Evolutionary conservation across 805 yeast species (phyloP), one percentile per base, ranked within the genome.

Genomic region (Ascoidea tarda): DNA sequence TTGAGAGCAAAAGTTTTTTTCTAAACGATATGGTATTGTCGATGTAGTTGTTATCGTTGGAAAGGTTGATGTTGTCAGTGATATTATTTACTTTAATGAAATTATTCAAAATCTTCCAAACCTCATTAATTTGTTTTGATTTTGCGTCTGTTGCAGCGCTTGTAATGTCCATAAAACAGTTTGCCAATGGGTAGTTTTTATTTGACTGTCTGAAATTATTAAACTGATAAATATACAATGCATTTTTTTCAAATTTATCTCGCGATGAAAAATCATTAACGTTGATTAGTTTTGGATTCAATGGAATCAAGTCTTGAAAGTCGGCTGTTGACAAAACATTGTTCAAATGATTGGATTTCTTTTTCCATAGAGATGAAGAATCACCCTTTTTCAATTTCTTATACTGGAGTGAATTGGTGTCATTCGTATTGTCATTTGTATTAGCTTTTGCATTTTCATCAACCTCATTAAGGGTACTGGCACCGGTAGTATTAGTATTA

Each of bases 241-340:
- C 95, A 63, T 82, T 82, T 51, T 75, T 75, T 61, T 85, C 93
- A 60, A 86, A 86, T 60, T 81, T 81, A 49, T 78, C 70, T 57
- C 77, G 66, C 12, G 67, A 58, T 33, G 66, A 53, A 52, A 67
- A 65, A 53, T 71, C 74, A 57, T 72, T 72, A 16, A 73, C 75
- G 55, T 73, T 72, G n/a, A 49, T 16, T 16, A 54, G 48, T 16
- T 51, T 49, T 14, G 52, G 38, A 28, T 54, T 38, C 14, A 38
- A 38, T 10, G 8, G 8, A 8, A 4, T 38, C 8, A 38, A 14
- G 14, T 38, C 44, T 38, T 38, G 44, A 38, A 38, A 38, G 8
- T 38, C 44, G 14, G 44, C 14, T 38, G 44, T 38, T 38, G 44
- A 38, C 8, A 38, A 14, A 10, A 38, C 14, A 38, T 38, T 38